Evolutionary conservation across 1,284 basidiomycete species (phyloP).

Genomic region (Marasmius sp.): DNA sequence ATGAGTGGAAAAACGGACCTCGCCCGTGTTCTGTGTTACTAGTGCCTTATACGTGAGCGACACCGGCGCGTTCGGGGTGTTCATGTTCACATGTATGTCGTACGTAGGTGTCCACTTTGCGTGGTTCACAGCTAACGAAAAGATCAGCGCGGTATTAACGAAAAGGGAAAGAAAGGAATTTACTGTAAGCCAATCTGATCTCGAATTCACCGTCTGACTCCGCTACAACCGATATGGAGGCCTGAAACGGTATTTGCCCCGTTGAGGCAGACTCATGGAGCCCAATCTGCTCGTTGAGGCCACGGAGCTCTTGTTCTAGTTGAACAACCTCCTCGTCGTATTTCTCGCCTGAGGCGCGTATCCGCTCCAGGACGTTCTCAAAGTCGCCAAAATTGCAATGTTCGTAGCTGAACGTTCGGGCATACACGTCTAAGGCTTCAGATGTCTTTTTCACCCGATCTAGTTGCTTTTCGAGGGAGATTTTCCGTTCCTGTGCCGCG

Average conservation of each 20-base stretch:
- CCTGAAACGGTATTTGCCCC: constrained; percentile 14
- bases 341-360: constrained; percentile 28
- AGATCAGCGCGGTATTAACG: not conserved
- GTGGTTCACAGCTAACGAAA: constrained; percentile 22
- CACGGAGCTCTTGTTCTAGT: not conserved
- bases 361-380: constrained; percentile 28
- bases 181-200: constrained; percentile 36
- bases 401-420: constrained; percentile 28
- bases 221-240: constrained; percentile 32
- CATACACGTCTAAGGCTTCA: constrained; percentile 28
- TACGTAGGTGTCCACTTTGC: constrained; percentile 33
- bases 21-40: constrained; percentile 33
- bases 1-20: constrained; percentile 18
- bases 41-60: constrained; percentile 32
- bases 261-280: not conserved
- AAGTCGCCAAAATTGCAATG: constrained; percentile 29
- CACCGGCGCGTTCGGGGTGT: constrained; percentile 28
- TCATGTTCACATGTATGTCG: constrained; percentile 34
- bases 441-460: constrained; percentile 21
- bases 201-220: constrained; percentile 32
- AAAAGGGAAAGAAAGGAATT: not conserved
- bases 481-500: not conserved
- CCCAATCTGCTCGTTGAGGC: constrained; percentile 10
- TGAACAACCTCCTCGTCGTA: constrained; percentile 27
- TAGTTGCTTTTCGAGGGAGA: not conserved